Base-by-base conservation (phyloP, 495 filamentous ascomycete species). In the Margaritispora aquatica region DNA sequence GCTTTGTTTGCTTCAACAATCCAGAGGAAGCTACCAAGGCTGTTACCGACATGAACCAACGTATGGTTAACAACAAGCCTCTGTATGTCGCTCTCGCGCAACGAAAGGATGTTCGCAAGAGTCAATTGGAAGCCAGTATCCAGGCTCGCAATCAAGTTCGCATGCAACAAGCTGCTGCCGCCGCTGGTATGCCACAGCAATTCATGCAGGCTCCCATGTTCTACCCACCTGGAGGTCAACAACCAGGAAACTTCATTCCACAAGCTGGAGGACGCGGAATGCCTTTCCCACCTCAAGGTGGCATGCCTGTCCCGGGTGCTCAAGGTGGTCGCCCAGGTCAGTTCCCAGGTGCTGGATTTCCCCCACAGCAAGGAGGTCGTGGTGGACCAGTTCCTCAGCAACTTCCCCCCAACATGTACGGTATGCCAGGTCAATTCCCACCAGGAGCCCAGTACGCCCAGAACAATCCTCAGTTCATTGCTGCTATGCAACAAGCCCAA, bases 1-100 rank as follows among this genome's bases (percentile, higher is more conserved):
- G 94, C 66, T 99, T 99, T 74, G 95, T 99, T 66, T 99, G 94
- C 88, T 99, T 99, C 81, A 91, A 85, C 81, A 96, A 94, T 81
- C 92, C 95, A 50, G 95, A 97, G 63, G 94, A 99, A 75, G 95
- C 94, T 64, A 96, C 91, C 75, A 97, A 97, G 84, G 94, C 94
- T 66, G 93, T 97, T 55, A 90, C 90, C 55, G 95, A 97, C 73
- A 96, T 97, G 88, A 97, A 97, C 80, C 93, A 97, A 80, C 88
- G 92, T 71, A 99, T 99, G 95, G 80, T 97, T 65, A 88, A 92
- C 73, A 83, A 83, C 77, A 99, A 99, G 84, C 94, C 94, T 41
- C 84, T 99, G 54, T 99, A 97, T 68, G 94, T 99, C 69, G 95
- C 94, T 60, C 83, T 99, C 49, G 94, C 94, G 55, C 95, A 97